Evolutionary conservation across 441 rosid genomes (phyloP).

Genomic region (Capsella rubella): DNA sequence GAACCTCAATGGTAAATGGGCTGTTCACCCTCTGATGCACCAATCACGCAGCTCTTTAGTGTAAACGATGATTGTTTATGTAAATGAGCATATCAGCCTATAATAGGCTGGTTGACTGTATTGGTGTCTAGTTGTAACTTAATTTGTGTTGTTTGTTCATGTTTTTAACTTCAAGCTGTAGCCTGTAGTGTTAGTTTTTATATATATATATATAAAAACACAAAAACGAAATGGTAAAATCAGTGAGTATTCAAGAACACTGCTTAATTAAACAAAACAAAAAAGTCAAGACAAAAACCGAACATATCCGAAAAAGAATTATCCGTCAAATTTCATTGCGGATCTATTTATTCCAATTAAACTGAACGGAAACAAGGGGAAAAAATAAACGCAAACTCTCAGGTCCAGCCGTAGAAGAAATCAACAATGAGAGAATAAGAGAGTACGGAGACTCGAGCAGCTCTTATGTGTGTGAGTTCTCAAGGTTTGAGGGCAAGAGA

Average conservation of each 20-base stretch:
- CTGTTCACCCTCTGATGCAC: no score
- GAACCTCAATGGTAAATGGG: no score
- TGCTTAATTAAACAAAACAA: neutral
- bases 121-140: no score
- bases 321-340: slow-evolving; percentile 42
- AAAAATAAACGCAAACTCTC: neutral
- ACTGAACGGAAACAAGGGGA: neutral
- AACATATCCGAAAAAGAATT: slow-evolving; percentile 33
- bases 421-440: slow-evolving; percentile 29
- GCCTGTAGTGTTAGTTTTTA: no score
- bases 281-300: neutral
- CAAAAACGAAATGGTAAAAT: neutral
- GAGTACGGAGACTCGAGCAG: slow-evolving; percentile 18
- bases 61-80: no score
- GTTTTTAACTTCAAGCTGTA: no score
- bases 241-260: slow-evolving; percentile 7
- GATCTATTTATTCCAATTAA: slow-evolving; percentile 37
- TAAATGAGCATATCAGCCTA: no score
- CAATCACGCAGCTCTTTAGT: no score
- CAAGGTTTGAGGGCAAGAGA: slow-evolving; percentile 70
- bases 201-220: no score
- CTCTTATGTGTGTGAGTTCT: slow-evolving; percentile 27
- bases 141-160: no score
- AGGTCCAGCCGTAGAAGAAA: slow-evolving; percentile 30
- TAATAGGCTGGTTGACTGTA: no score